These are phyloP conservation scores for Limonium bicolor DNA, from an alignment of 148 eudicot species.

Conservation along the genomic window DNA sequence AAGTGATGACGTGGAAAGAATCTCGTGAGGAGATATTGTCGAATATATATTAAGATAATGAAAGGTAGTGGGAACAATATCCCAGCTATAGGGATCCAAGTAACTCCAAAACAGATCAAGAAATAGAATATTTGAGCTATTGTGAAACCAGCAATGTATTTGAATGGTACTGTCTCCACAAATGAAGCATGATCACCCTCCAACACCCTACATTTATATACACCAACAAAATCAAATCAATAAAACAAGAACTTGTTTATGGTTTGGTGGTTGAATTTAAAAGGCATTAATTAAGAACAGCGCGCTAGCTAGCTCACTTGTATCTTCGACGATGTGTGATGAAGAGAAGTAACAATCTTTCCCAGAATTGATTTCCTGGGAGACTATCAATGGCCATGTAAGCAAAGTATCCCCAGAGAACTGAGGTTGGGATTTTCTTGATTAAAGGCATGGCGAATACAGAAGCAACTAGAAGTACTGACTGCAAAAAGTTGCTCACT, in stretches of 20 bases:
- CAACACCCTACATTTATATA: slow-evolving; percentile 37
- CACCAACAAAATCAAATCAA: too few relatives aligned
- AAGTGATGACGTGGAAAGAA: slow-evolving; percentile 39
- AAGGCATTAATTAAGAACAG: neutral
- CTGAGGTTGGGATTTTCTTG: slow-evolving; percentile 69
- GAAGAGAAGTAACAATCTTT: slow-evolving; percentile 55
- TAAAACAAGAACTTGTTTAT: neutral
- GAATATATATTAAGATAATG: slow-evolving; percentile 45
- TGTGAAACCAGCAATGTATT: slow-evolving; percentile 41
- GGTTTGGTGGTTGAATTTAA: neutral
- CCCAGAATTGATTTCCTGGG: slow-evolving; percentile 86
- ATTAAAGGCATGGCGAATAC: slow-evolving; percentile 57
- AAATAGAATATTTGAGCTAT: slow-evolving; percentile 42
- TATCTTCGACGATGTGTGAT: slow-evolving; percentile 48
- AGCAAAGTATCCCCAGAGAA: slow-evolving; percentile 86
- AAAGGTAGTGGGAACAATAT: slow-evolving; percentile 69
- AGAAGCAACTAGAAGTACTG: slow-evolving; percentile 38
- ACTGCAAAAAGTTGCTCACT: slow-evolving; percentile 67
- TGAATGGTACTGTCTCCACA: slow-evolving; percentile 63
- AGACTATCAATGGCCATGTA: slow-evolving; percentile 84
- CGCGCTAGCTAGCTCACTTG: slow-evolving; percentile 29
- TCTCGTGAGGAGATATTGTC: slow-evolving; percentile 56
- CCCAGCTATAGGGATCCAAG: slow-evolving; percentile 83
- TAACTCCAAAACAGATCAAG: slow-evolving; percentile 57
- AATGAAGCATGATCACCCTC: slow-evolving; percentile 61